A percentile compares a stretch with the other conserved stretches of the same genome.
Evolutionary conservation across 495 filamentous ascomycete genomes (phyloP).

Genomic region (Pyrenula massariospora): DNA sequence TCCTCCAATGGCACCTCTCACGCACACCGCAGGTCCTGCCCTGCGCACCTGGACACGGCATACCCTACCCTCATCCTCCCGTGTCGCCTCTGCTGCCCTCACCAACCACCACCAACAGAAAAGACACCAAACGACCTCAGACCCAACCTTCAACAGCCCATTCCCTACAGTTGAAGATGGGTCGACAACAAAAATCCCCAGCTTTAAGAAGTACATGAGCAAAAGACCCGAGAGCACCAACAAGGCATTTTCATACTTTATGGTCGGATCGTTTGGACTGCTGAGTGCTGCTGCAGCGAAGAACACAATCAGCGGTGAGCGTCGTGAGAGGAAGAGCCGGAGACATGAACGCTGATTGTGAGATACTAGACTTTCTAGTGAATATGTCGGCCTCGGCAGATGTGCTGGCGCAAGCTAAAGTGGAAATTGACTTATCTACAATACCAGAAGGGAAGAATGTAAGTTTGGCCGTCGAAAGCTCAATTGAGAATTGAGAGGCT

Average conservation of each 20-base stretch:
- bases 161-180: slow-evolving; percentile 28
- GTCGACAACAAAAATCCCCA: slow-evolving; percentile 65
- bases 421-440: slow-evolving; percentile 81
- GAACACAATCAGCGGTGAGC: slow-evolving; percentile 89
- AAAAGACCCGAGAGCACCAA: slow-evolving; percentile 52
- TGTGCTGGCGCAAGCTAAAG: slow-evolving; percentile 97
- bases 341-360: not conserved
- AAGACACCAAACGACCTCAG: slow-evolving; percentile 30
- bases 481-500: not conserved
- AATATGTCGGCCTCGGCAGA: slow-evolving; percentile 99
- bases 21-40: slow-evolving; percentile 33
- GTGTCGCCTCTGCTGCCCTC: slow-evolving; percentile 34
- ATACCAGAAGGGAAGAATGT: slow-evolving; percentile 99
- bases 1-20: slow-evolving; percentile 24
- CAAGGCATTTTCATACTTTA: slow-evolving; percentile 91
- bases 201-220: slow-evolving; percentile 79
- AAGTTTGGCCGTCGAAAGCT: slow-evolving; percentile 21
- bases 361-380: slow-evolving; percentile 78
- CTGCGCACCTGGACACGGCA: slow-evolving; percentile 40
- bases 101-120: slow-evolving; percentile 29
- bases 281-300: slow-evolving; percentile 88
- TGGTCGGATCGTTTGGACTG: slow-evolving; percentile 90
- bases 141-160: slow-evolving; percentile 39
- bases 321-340: slow-evolving; percentile 1
- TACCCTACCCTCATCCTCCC: slow-evolving; percentile 22